Percentiles rank a stretch among this genome's conserved stretches.
Evolutionary conservation across 1,284 basidiomycete species (phyloP).

Genomic region (Rhodotorula mucilaginosa): DNA sequence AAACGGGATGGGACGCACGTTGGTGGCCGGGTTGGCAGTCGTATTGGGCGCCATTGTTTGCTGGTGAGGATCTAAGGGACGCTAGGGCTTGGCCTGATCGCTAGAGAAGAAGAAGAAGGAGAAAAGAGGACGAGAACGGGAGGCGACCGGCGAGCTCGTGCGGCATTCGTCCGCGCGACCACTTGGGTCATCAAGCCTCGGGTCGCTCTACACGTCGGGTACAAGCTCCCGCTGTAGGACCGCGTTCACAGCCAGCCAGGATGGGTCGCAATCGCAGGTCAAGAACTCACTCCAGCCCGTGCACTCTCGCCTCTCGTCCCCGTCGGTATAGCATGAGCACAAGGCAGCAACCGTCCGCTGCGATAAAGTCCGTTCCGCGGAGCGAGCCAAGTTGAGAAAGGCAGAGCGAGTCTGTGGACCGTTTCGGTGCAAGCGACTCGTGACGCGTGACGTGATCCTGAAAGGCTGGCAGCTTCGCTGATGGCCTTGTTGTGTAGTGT

Average conservation of each 20-base stretch:
- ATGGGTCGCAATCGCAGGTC: conserved; percentile 37
- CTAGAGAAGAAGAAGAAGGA: not conserved
- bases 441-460: too few relatives aligned
- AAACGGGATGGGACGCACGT: not conserved
- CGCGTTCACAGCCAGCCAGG: not conserved
- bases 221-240: not conserved
- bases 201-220: not conserved
- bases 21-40: not conserved
- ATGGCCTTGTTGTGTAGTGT: too few relatives aligned
- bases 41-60: not conserved
- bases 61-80: conserved; percentile 2
- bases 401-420: too few relatives aligned
- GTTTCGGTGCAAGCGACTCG: too few relatives aligned
- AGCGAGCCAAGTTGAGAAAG: too few relatives aligned
- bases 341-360: too few relatives aligned
- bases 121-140: too few relatives aligned
- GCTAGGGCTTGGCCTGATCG: conserved; percentile 5
- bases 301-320: not conserved
- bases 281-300: conserved; percentile 39
- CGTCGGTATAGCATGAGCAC: too few relatives aligned
- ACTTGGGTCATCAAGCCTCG: not conserved
- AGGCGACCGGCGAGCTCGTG: too few relatives aligned
- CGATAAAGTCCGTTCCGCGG: too few relatives aligned
- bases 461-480: too few relatives aligned
- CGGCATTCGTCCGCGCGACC: not conserved